Conservation (phyloP, 441 rosid species). For the Eugenia klotzschiana region DNA sequence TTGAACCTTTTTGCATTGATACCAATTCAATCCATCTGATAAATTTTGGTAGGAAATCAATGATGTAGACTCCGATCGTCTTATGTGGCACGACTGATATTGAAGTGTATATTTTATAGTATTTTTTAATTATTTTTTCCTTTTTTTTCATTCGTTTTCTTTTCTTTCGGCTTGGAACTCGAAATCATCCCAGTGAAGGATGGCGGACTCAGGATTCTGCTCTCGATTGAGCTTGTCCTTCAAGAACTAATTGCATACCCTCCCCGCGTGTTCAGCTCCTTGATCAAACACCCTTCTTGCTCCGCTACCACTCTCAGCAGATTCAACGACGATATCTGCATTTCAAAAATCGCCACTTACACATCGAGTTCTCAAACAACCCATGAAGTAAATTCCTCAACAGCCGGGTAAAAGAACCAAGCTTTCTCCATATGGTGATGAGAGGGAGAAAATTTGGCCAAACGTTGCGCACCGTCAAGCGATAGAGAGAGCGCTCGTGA, state of each 20-base stretch:
- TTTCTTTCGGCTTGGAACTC: slow-evolving; percentile 15
- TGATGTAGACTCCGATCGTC: too few species aligned
- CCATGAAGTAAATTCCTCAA: background rate
- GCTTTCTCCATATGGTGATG: background rate
- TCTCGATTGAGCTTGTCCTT: slow-evolving; percentile 71
- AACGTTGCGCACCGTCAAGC: slow-evolving; percentile 45
- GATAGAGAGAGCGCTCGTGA: slow-evolving; percentile 76
- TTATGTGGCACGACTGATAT: too few species aligned
- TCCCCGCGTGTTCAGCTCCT: slow-evolving; percentile 75
- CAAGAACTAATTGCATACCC: slow-evolving; percentile 67
- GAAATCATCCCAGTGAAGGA: slow-evolving; percentile 81
- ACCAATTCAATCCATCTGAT: too few species aligned
- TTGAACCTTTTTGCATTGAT: too few species aligned
- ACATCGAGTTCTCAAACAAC: background rate
- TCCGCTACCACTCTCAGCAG: slow-evolving; percentile 56
- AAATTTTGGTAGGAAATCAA: too few species aligned
- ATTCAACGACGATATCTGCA: slow-evolving; percentile 74
- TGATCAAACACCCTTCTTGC: slow-evolving; percentile 70
- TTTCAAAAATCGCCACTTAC: background rate
- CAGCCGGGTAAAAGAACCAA: background rate
- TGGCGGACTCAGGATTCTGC: slow-evolving; percentile 49
- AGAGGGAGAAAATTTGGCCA: too few species aligned
- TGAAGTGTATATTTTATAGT: too few species aligned
- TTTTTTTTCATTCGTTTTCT: too few species aligned
- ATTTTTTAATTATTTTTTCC: too few species aligned